Conservation (phyloP, 2,329 filamentous ascomycete species). For the Lasiodiplodia citricola region DNA sequence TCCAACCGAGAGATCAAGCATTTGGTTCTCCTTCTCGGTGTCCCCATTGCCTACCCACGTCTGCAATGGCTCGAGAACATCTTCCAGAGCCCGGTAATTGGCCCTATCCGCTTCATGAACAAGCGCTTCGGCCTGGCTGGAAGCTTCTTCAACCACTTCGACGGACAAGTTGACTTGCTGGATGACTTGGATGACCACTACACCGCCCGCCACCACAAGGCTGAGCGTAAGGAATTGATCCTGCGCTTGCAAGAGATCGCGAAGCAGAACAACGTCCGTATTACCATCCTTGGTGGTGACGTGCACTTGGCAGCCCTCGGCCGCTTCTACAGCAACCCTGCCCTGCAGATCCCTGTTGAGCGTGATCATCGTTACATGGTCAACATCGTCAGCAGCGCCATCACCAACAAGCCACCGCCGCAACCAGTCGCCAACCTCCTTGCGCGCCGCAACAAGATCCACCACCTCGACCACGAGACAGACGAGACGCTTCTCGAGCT, state of each 20-base stretch:
- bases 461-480: conserved; percentile 66
- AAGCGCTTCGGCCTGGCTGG: conserved; percentile 87
- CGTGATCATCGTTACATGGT: conserved; percentile 68
- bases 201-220: conserved; percentile 89
- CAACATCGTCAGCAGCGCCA: conserved; percentile 68
- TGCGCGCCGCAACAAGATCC: conserved; percentile 68
- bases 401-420: conserved; percentile 71
- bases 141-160: conserved; percentile 89
- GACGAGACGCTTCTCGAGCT: conserved; percentile 69
- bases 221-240: conserved; percentile 78
- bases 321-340: conserved; percentile 68
- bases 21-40: conserved; percentile 67
- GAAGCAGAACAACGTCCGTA: conserved; percentile 60
- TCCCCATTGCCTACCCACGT: conserved; percentile 74
- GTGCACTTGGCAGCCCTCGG: conserved; percentile 68
- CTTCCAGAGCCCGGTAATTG: conserved; percentile 82
- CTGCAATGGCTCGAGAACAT: conserved; percentile 98
- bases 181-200: conserved; percentile 76
- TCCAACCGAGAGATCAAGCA: conserved; percentile 65
- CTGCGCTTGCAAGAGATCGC: conserved; percentile 66
- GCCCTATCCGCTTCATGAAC: conserved; percentile 86
- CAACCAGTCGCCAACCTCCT: conserved; percentile 69
- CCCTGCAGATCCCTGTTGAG: conserved; percentile 61
- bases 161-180: conserved; percentile 72
- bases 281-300: conserved; percentile 68